phyloP scores from a whole-genome alignment of 805 yeast genomes.

The Saccharomycopsis babjevae region DNA sequence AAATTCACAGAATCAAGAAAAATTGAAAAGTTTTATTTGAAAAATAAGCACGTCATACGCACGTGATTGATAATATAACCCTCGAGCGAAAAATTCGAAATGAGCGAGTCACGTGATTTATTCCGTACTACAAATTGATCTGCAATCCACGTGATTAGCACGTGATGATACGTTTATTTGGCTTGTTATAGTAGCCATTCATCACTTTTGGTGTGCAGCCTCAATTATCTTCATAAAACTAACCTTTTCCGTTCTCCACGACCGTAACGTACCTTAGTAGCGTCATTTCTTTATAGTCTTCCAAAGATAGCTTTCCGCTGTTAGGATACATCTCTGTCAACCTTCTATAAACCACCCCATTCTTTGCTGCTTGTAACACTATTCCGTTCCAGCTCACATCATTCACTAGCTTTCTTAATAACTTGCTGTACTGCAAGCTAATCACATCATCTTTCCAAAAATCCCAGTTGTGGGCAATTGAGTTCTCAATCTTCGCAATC shows the following conservation, averaged over 20 bases:
- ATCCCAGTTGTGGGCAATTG: background rate
- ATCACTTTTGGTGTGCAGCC: too few relatives aligned
- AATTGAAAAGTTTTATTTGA: too few relatives aligned
- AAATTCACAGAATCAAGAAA: too few relatives aligned
- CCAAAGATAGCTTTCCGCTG: background rate
- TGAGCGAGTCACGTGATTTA: too few relatives aligned
- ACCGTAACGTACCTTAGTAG: background rate
- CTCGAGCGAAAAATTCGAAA: too few relatives aligned
- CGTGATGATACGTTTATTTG: too few relatives aligned
- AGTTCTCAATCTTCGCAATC: background rate
- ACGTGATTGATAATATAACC: too few relatives aligned
- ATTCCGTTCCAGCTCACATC: background rate
- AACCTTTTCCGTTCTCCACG: background rate
- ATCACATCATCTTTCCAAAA: background rate
- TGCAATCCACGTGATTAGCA: too few relatives aligned
- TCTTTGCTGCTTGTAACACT: background rate
- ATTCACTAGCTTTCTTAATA: background rate
- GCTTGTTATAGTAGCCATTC: too few relatives aligned
- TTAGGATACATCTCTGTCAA: background rate
- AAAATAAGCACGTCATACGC: too few relatives aligned
- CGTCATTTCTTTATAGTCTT: slow-evolving; percentile 10
- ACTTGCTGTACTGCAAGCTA: background rate
- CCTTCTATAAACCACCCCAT: background rate
- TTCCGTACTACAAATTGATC: too few relatives aligned
- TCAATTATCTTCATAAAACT: too few relatives aligned